A percentile compares a stretch with the other conserved stretches of the same genome.
Conservation (phyloP, 257 asterid species). For the Echium plantagineum region DNA sequence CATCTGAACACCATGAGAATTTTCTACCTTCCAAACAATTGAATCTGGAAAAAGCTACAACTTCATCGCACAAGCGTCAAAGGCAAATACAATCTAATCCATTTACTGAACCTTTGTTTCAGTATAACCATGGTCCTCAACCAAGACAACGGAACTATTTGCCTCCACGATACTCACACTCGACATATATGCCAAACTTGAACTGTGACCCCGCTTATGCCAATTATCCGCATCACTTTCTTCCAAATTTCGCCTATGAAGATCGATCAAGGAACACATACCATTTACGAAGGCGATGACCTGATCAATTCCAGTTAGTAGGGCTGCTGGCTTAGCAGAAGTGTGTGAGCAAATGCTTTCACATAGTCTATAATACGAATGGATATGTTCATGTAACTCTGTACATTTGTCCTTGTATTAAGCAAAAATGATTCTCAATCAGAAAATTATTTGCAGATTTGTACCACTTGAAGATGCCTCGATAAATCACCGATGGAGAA, state of each 20-base stretch:
- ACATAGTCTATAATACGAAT: not conserved
- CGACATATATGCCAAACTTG: not conserved
- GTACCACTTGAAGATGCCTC: too few relatives aligned
- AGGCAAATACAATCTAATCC: slow-evolving; percentile 12
- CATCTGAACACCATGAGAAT: slow-evolving; percentile 6
- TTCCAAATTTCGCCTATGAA: not conserved
- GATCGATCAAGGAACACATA: not conserved
- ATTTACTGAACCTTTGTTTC: slow-evolving; percentile 17
- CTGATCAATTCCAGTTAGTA: not conserved
- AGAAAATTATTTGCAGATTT: too few relatives aligned
- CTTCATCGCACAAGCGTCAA: slow-evolving; percentile 20
- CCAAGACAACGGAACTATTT: not conserved
- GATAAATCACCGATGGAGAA: too few relatives aligned
- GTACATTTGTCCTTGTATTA: not conserved
- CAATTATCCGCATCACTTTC: not conserved
- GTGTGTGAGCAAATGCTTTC: not conserved
- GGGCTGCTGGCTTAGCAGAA: not conserved
- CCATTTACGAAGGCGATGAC: not conserved
- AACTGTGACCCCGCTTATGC: not conserved
- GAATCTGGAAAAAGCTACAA: slow-evolving; percentile 11
- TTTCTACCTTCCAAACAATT: slow-evolving; percentile 10
- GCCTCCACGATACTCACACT: too few relatives aligned
- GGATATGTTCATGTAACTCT: not conserved
- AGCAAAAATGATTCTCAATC: too few relatives aligned
- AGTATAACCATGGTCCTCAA: slow-evolving; percentile 8